phyloP scores from a whole-genome alignment of 2,329 filamentous ascomycete species.

The Paraphaeosphaeria sporulosa region DNA sequence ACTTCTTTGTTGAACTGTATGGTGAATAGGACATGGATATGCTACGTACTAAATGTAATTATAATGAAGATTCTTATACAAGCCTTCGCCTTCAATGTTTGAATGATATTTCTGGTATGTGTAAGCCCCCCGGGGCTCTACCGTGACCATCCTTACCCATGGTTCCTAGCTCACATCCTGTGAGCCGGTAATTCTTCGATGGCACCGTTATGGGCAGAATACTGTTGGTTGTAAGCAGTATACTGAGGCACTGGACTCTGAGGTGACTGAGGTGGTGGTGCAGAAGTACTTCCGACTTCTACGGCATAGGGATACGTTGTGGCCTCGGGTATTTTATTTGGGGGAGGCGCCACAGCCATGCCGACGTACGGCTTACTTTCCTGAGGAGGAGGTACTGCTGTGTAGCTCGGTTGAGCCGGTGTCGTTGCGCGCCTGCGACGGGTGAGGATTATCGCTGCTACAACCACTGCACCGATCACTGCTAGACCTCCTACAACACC shows the following conservation, averaged over 20 bases:
- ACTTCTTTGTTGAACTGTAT: too few species aligned
- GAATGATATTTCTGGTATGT: too few species aligned
- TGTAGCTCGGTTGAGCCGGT: not conserved
- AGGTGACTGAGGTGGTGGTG: not conserved
- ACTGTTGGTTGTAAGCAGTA: not conserved
- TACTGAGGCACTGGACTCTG: constrained; percentile 3
- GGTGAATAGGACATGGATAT: too few species aligned
- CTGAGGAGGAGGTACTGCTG: not conserved
- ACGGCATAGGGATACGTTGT: constrained; percentile 1
- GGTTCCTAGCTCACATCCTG: not conserved
- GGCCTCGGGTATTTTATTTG: not conserved
- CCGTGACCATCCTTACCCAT: too few species aligned
- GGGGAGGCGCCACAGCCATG: not conserved
- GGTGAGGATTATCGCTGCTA: constrained; percentile 3
- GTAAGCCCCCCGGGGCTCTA: too few species aligned
- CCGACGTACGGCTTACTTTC: constrained; percentile 1
- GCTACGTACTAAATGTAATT: too few species aligned
- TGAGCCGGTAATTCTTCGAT: constrained; percentile 1
- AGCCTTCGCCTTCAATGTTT: too few species aligned
- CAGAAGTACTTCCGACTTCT: not conserved
- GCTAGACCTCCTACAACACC: constrained; percentile 1
- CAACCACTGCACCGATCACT: not conserved
- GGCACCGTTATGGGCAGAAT: not conserved
- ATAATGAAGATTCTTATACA: too few species aligned
- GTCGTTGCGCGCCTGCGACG: constrained; percentile 1